Evolutionary conservation across 805 yeast species (phyloP), one percentile per base, ranked within the genome.

Genomic region (Saccharomycopsis fermentans): DNA sequence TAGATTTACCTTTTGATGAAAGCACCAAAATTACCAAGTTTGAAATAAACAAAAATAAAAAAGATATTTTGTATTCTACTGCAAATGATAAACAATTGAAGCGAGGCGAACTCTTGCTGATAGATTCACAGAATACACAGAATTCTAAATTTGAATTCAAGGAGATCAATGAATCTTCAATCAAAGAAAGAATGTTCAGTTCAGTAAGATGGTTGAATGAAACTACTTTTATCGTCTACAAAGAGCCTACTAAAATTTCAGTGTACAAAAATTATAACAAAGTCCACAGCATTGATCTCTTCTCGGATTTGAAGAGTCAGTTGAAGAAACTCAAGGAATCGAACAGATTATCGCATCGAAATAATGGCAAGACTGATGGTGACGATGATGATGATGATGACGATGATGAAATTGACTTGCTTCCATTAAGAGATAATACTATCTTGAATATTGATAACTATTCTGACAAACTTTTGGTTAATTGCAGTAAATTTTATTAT

Each of bases 401-500:
- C 27, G 61, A 60, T 14, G 63, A 60, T 17, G 60, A 57, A 16
- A 50, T 36, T 16, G 58, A 55, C 17, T 61, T 61, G 16, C 37
- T 61, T 34, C 63, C 62, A n/a, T 50, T 61, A 37, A 53, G 63
- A 47, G 63, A 61, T 32, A 39, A 58, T 6, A 61, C 63, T 8
- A 61, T 61, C 26, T 32, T 54, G 32, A 39, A 34, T 17, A 11
- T 61, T 26, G 63, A 61, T 47, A 24, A 17, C 19, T 37, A 39
- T 11, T 26, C 12, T 32, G 12, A 52, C 8, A 32, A 40, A 34
- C 29, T 58, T 21, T 40, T 60, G 21, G 54, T 55, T 9, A 56
- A 27, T 37, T 61, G 63, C 35, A 59, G 40, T 17, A 61, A 56
- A 48, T 59, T 61, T 26, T 56, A 26, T 17, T 61, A 61, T 29